phyloP scores from a whole-genome alignment of 306 rosid genomes.

The Ormosia emarginata region DNA sequence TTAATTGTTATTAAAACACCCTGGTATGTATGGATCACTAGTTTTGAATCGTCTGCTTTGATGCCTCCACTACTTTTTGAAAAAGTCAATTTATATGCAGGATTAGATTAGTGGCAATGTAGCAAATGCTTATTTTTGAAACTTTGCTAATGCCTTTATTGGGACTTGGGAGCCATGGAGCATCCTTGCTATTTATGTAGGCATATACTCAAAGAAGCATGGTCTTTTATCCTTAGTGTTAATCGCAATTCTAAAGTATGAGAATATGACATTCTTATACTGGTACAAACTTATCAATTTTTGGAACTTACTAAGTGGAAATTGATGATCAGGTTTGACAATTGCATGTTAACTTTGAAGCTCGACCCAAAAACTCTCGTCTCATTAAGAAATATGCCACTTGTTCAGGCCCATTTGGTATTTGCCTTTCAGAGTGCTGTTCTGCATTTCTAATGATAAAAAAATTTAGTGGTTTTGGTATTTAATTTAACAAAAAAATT shows the following conservation, averaged over 20 bases:
- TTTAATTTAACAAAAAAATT: not conserved
- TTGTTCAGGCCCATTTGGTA: not conserved
- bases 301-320: not conserved
- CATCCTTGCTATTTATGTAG: not conserved
- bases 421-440: not conserved
- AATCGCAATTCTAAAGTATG: not conserved
- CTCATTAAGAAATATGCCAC: not conserved
- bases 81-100: not conserved
- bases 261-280: not conserved
- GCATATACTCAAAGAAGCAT: not conserved
- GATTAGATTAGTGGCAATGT: not conserved
- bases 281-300: not conserved
- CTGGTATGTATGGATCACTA: not conserved
- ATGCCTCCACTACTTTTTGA: not conserved
- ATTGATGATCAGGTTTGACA: not conserved
- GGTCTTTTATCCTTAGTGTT: not conserved
- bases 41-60: not conserved
- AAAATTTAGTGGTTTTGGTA: not conserved
- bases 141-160: not conserved
- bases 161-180: not conserved
- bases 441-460: not conserved
- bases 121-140: not conserved
- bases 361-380: not conserved
- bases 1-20: not conserved
- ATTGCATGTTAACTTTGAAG: not conserved